Conservation (phyloP, 768 basidiomycete species). For the Cystoderma amianthinum region DNA sequence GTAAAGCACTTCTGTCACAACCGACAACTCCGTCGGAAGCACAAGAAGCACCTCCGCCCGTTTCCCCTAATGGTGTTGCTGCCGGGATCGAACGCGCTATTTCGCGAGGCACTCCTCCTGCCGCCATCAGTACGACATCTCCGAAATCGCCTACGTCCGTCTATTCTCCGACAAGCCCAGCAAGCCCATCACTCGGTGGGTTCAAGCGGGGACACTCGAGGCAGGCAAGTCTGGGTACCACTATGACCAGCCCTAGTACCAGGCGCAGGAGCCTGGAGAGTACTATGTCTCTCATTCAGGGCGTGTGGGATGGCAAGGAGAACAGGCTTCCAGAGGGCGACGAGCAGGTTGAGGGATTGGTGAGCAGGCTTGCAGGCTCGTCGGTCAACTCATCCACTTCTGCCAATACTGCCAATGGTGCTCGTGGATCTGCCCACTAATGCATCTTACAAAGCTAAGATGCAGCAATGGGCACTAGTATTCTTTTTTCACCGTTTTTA, state of each 20-base stretch:
- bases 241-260: constrained; percentile 91
- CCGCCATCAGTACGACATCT: constrained; percentile 17
- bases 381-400: constrained; percentile 10
- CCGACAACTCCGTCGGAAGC: constrained; percentile 55
- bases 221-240: constrained; percentile 86
- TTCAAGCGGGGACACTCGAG: constrained; percentile 71
- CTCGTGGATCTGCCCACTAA: constrained; percentile 1
- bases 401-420: too few relatives aligned
- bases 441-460: too few relatives aligned
- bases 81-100: constrained; percentile 36
- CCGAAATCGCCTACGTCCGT: constrained; percentile 16
- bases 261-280: constrained; percentile 89
- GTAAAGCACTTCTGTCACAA: constrained; percentile 52
- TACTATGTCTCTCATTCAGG: constrained; percentile 92
- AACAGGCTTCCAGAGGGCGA: constrained; percentile 26
- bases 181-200: constrained; percentile 31
- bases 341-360: constrained; percentile 26
- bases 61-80: constrained; percentile 38
- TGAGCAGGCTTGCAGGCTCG: constrained; percentile 27
- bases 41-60: constrained; percentile 29
- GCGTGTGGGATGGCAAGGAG: constrained; percentile 75
- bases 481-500: background rate
- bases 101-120: constrained; percentile 11
- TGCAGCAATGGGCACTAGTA: too few relatives aligned
- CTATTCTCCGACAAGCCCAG: constrained; percentile 33